Evolutionary conservation across 164 flowering plant species (phyloP).

Genomic region (Protea cynaroides): DNA sequence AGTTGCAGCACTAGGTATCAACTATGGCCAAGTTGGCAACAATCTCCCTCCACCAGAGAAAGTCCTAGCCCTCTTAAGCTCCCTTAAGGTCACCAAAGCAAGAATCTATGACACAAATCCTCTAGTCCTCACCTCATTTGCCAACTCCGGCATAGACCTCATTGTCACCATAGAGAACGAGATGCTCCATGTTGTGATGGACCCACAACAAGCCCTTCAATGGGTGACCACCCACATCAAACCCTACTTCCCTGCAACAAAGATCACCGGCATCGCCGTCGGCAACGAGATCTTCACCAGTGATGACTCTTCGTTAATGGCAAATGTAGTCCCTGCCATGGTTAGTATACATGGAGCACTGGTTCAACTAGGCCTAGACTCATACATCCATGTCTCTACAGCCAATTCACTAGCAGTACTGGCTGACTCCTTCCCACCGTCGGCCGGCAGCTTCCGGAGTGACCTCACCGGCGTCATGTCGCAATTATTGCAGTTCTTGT

Average conservation of each 20-base stretch:
- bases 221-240: conserved; percentile 72
- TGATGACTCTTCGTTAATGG: conserved; percentile 38
- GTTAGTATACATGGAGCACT: conserved; percentile 53
- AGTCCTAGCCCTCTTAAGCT: conserved; percentile 47
- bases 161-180: conserved; percentile 73
- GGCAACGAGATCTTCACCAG: conserved; percentile 79
- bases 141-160: conserved; percentile 63
- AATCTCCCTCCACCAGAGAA: conserved; percentile 73
- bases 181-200: conserved; percentile 33
- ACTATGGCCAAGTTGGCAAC: conserved; percentile 87
- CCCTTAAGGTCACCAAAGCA: conserved; percentile 53
- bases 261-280: conserved; percentile 73
- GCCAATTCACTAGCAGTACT: conserved; percentile 65
- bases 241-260: conserved; percentile 76
- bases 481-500: conserved; percentile 52
- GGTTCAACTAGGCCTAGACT: conserved; percentile 46
- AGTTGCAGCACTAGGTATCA: conserved; percentile 64
- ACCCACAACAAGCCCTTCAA: conserved; percentile 72
- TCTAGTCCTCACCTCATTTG: conserved; percentile 60
- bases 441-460: conserved; percentile 56
- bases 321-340: conserved; percentile 62
- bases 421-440: conserved; percentile 68
- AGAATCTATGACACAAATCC: conserved; percentile 95
- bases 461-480: conserved; percentile 45
- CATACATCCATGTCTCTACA: conserved; percentile 62